Conservation (phyloP, 2,329 filamentous ascomycete genomes). For the Purpureocillium lavendulum region DNA sequence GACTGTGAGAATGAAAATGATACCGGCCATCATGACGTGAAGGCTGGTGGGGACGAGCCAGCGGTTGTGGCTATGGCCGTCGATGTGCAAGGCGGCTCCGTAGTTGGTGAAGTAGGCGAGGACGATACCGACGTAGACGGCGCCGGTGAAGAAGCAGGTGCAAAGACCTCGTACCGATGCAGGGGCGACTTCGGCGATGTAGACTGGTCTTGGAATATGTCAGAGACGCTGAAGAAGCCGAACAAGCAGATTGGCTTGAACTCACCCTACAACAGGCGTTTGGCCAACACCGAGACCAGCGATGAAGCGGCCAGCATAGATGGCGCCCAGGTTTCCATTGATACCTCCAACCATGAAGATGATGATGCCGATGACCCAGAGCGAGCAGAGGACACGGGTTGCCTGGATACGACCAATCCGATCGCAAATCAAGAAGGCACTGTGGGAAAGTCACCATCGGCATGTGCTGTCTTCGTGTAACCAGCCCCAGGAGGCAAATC, state of each 20-base stretch:
- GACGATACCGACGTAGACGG: constrained; percentile 69
- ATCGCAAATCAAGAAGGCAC: constrained; percentile 51
- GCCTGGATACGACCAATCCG: constrained; percentile 56
- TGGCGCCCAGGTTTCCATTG: constrained; percentile 43
- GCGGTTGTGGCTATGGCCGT: constrained; percentile 33
- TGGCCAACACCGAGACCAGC: constrained; percentile 59
- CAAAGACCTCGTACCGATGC: constrained; percentile 64
- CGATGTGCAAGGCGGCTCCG: constrained; percentile 43
- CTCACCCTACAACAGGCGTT: constrained; percentile 57
- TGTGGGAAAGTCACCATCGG: constrained; percentile 15
- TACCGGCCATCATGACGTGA: constrained; percentile 67
- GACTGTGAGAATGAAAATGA: constrained; percentile 64
- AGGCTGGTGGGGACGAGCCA: constrained; percentile 65
- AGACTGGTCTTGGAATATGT: constrained; percentile 40
- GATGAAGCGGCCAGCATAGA: constrained; percentile 60
- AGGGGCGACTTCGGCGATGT: constrained; percentile 65
- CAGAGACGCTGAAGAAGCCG: too few relatives aligned
- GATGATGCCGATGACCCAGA: constrained; percentile 50
- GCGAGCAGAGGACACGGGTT: constrained; percentile 44
- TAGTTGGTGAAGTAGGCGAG: constrained; percentile 72
- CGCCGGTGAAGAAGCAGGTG: constrained; percentile 46
- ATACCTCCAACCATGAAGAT: constrained; percentile 45
- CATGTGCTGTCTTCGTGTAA: too few relatives aligned
- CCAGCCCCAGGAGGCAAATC: too few relatives aligned
- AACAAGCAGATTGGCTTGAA: too few relatives aligned